Evolutionary conservation across 2,329 filamentous ascomycete species (phyloP), one percentile per base, ranked within the genome.

Genomic region (Fusarium sororula): DNA sequence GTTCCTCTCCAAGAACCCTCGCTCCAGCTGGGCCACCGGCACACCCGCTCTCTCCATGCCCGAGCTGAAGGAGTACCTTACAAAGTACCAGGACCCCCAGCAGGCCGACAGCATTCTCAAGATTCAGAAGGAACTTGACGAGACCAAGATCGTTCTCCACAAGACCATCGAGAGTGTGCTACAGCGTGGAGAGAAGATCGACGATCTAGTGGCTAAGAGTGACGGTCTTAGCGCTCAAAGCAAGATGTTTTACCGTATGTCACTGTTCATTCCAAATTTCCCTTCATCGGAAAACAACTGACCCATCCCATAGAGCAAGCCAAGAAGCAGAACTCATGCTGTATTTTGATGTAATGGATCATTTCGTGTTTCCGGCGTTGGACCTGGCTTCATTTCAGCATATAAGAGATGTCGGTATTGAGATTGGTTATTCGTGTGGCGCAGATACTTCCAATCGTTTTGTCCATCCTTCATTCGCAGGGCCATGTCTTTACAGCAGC

Each of bases 61-160:
- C 48, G 89, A 92, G 81, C 88, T 98, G 63, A 92, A 94, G 82
- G 92, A 94, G 47, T 97, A 97, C 83, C 81, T 90, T 54, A 79
- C 80, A 79, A 88, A 88, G 79, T 97, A 95, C 85, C 94, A 98
- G 85, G 93, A 98, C 82, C 95, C 96, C 18, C 87, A 91, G 80
- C 90, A 97, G 84, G 95, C 94, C 75, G 95, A 97, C 85, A 96
- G 92, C 84, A 97, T 98, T 81, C 90, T 94, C 87, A 95, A 94
- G 88, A 98, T 99, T 79, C 96, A 98, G 84, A 93, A 94, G 85
- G 95, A 99, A 86, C 88, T 99, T 70, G 95, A 98, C 80, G 95
- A 98, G 88, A 98, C 96, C 70, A 98, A 98, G 89, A 95, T 97
- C 80, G 92, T 98, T 68, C 88, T 99, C 78, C 95, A 98, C 86